These are phyloP conservation scores for Ilyonectria robusta DNA, from an alignment of 2,329 filamentous ascomycete genomes.

Conservation along the genomic window DNA sequence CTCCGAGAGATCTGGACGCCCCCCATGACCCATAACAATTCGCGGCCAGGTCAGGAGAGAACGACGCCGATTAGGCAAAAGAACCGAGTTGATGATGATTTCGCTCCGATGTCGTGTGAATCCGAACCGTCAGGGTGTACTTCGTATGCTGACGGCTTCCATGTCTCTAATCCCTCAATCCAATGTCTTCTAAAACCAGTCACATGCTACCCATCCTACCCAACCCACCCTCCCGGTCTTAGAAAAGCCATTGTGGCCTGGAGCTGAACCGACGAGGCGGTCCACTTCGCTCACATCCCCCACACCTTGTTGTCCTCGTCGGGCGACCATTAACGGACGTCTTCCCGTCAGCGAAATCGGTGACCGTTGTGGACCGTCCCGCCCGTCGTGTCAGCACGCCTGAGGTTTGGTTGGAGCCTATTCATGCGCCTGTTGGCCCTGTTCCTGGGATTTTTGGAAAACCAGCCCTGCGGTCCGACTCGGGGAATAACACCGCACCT, in stretches of 20 bases:
- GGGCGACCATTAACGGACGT: conserved; percentile 2
- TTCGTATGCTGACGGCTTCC: conserved; percentile 1
- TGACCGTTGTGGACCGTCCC: conserved; percentile 28
- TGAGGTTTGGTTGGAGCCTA: conserved; percentile 13
- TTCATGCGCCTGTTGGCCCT: conserved; percentile 23
- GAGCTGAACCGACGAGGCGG: conserved; percentile 3
- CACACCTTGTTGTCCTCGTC: conserved; percentile 11
- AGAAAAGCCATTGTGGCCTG: neutral
- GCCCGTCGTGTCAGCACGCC: conserved; percentile 17
- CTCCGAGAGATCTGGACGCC: conserved; percentile 5
- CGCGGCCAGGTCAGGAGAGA: neutral
- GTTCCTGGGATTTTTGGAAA: conserved; percentile 23
- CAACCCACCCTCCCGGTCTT: conserved; percentile 12
- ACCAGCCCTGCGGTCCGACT: conserved; percentile 24
- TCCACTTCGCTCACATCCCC: conserved; percentile 9
- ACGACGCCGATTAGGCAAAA: neutral
- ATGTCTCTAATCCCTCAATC: conserved; percentile 12
- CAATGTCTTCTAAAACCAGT: conserved; percentile 8
- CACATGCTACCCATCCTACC: conserved; percentile 6
- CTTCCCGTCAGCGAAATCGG: conserved; percentile 22
- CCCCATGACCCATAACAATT: conserved; percentile 1
- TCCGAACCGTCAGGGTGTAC: neutral
- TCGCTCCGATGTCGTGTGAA: neutral
- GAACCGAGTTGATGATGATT: neutral
- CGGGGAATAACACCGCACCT: conserved; percentile 4